A percentile compares a stretch with the other conserved stretches of the same genome.
Evolutionary conservation across 805 yeast genomes (phyloP).

Genomic region (Candida sonorensis): DNA sequence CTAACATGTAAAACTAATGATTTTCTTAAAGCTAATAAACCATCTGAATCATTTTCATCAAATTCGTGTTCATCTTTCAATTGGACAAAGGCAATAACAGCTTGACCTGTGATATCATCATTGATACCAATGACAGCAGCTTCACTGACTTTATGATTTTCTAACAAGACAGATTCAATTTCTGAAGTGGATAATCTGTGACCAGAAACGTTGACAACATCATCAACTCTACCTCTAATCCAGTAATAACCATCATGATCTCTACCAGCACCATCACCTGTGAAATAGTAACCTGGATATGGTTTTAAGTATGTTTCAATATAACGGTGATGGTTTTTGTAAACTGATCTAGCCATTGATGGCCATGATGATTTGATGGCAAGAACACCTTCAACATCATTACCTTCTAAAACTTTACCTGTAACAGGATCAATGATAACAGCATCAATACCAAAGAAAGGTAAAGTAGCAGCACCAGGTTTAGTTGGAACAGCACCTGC

Average conservation of each 20-base stretch:
- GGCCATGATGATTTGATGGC: conserved; percentile 77
- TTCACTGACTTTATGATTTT: conserved; percentile 65
- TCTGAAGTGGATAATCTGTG: conserved; percentile 87
- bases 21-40: conserved; percentile 54
- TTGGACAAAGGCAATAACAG: conserved; percentile 77
- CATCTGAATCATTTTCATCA: conserved; percentile 34
- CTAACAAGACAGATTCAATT: conserved; percentile 76
- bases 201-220: conserved; percentile 82
- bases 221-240: conserved; percentile 84
- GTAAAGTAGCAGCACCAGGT: conserved; percentile 82
- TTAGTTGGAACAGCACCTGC: conserved; percentile 76
- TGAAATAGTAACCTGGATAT: conserved; percentile 75
- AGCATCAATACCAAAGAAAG: conserved; percentile 76
- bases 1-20: conserved; percentile 84
- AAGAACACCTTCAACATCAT: conserved; percentile 75
- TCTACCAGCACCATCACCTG: conserved; percentile 88
- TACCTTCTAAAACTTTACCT: conserved; percentile 62
- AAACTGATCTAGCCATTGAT: conserved; percentile 76
- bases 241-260: conserved; percentile 80
- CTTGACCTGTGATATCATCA: conserved; percentile 82
- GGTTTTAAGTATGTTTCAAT: conserved; percentile 79
- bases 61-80: conserved; percentile 44
- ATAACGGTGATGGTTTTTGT: conserved; percentile 68
- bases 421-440: conserved; percentile 67
- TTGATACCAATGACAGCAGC: conserved; percentile 79